Base-by-base conservation (phyloP, 805 yeast species). In the Kazachstania martiniae region DNA sequence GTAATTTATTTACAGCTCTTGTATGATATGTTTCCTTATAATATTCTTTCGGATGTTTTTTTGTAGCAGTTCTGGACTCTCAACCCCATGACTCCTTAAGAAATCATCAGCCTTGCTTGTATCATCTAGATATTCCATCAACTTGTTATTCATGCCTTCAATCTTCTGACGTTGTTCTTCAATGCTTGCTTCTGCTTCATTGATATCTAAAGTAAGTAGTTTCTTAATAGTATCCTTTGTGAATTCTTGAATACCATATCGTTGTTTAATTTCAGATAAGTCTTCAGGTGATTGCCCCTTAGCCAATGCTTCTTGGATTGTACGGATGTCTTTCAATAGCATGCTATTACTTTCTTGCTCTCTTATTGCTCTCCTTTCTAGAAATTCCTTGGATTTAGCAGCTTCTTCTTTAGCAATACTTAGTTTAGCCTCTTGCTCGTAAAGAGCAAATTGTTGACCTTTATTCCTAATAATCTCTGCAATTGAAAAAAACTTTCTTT, bases 391-490 rank as follows among this genome's bases (percentile, higher is more conserved):
- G 24, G 75, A 65, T 56, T 72, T 75, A 28, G 46, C 48, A 24
- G 65, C 57, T 58, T 84, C 93, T 53, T 85, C 93, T n/a, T 59
- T 49, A 1, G 65, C 58, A 13, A 86, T 89, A 42, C 70, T 66
- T 30, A 61, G 61, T 45, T 76, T 78, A 32, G 94, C 94, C 47
- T 77, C 72, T 26, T 66, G 63, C 54, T 81, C 81, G 61, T 81
- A 86, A 41, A 69, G 62, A 18, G 82, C 89, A 66, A 87, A 84
- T 57, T 85, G 89, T 51, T 86, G 87, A 70, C 96, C 97, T 59
- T 81, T 76, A 50, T 83, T 79, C 53, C 70, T 75, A 61, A 84
- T 73, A 54, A 89, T 83, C 53, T 89, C 96, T 2, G 96, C 95
- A 37, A 89, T 75, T 8, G 96, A 86, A 63, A 89, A 89, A 39